A percentile compares a stretch with the other conserved stretches of the same genome.
These are phyloP conservation scores for Trichosporon sp. DNA, from an alignment of 1,284 basidiomycete genomes.

Conservation along the genomic window DNA sequence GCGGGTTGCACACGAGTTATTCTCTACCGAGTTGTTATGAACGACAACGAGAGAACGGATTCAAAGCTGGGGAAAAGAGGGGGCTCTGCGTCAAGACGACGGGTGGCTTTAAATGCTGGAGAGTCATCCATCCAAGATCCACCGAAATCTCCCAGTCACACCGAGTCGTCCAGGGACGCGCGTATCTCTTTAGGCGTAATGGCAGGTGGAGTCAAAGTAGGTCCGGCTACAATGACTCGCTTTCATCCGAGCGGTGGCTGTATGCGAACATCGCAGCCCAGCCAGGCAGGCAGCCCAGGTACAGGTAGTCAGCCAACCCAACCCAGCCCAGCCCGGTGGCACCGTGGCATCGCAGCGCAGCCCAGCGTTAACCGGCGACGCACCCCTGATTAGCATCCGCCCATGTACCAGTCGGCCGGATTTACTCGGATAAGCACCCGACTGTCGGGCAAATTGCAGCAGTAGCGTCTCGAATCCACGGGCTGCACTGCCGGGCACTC, in stretches of 20 bases:
- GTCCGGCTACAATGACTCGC: conserved; percentile 1
- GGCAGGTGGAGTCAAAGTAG: conserved; percentile 1
- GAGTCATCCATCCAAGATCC: not conserved
- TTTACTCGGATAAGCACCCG: conserved; percentile 4
- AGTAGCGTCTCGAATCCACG: not conserved
- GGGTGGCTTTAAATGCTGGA: not conserved
- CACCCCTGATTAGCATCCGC: not conserved
- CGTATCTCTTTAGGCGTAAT: conserved; percentile 1
- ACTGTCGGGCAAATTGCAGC: conserved; percentile 6
- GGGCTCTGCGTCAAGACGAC: not conserved
- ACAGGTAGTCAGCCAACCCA: too few species aligned
- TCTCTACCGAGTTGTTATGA: not conserved
- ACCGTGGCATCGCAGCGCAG: not conserved
- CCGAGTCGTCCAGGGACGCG: not conserved
- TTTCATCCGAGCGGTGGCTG: not conserved
- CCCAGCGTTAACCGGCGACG: not conserved
- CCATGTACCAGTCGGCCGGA: conserved; percentile 4
- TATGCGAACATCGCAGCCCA: not conserved
- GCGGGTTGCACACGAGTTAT: not conserved
- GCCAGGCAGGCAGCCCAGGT: too few species aligned
- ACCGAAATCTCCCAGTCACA: conserved; percentile 2
- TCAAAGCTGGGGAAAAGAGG: not conserved
- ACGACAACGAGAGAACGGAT: not conserved
- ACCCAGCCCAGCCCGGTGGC: not conserved
- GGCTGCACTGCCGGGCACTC: not conserved